phyloP scores from a whole-genome alignment of 2,329 filamentous ascomycete genomes.

The Scleromitrula shiraiana region DNA sequence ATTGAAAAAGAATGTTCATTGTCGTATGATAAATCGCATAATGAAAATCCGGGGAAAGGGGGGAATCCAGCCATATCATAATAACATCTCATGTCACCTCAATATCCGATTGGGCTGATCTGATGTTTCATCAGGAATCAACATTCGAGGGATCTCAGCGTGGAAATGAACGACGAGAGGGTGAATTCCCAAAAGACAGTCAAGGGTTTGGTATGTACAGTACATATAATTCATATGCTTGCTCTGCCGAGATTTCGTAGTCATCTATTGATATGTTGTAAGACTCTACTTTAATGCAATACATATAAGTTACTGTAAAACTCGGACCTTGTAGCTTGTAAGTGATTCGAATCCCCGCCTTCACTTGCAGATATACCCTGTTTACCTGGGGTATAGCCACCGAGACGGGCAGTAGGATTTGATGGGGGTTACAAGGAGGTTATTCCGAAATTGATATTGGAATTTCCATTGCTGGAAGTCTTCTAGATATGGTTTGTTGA shows the following conservation, averaged over 20 bases:
- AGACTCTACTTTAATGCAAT: background rate
- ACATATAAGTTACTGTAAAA: background rate
- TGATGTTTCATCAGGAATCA: too few relatives aligned
- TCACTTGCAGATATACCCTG: slow-evolving; percentile 4
- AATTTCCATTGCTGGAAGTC: background rate
- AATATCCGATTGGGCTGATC: background rate
- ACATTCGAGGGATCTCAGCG: background rate
- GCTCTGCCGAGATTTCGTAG: background rate
- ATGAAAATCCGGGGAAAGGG: slow-evolving; percentile 8
- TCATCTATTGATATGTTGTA: background rate
- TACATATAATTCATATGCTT: too few relatives aligned
- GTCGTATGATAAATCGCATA: background rate
- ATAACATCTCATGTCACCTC: too few relatives aligned
- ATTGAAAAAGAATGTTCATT: background rate
- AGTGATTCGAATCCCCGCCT: background rate
- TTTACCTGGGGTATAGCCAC: background rate
- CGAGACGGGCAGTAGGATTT: background rate
- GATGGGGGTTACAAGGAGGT: background rate
- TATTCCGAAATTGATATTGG: slow-evolving; percentile 1
- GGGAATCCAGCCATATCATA: background rate
- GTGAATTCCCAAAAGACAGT: background rate
- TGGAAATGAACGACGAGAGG: background rate
- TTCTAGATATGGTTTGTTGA: too few relatives aligned
- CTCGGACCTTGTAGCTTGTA: background rate
- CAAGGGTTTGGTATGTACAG: too few relatives aligned